phyloP scores from a whole-genome alignment of 306 rosid species.

The Bauhinia variegata region DNA sequence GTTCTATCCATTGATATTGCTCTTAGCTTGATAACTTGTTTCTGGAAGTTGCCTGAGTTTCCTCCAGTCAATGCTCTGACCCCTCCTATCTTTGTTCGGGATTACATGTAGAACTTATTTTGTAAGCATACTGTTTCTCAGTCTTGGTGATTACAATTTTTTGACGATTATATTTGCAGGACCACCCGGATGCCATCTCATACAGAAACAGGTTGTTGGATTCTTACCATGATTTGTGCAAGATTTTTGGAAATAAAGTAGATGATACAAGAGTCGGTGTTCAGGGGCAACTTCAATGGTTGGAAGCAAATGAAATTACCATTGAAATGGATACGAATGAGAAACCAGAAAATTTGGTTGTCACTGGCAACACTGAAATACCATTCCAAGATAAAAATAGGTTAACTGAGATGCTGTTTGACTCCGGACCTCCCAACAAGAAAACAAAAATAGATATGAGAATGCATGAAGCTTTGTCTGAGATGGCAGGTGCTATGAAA shows the following conservation, averaged over 20 bases:
- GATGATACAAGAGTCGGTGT: slow-evolving; percentile 36
- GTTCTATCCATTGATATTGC: slow-evolving; percentile 21
- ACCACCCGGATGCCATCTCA: slow-evolving; percentile 54
- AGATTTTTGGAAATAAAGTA: slow-evolving; percentile 49
- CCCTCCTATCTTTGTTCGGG: not conserved
- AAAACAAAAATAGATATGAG: slow-evolving; percentile 39
- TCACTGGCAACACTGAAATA: slow-evolving; percentile 25
- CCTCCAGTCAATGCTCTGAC: not conserved
- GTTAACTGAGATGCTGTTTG: slow-evolving; percentile 13
- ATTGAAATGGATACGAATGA: slow-evolving; percentile 22
- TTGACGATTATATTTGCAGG: slow-evolving; percentile 55
- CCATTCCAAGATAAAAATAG: slow-evolving; percentile 44
- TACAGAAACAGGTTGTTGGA: slow-evolving; percentile 53
- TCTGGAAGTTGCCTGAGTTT: slow-evolving; percentile 10
- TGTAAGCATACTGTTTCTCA: not conserved
- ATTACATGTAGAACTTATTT: not conserved
- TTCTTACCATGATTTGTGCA: slow-evolving; percentile 52
- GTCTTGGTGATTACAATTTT: slow-evolving; percentile 8
- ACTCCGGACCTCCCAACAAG: slow-evolving; percentile 28
- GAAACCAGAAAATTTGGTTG: slow-evolving; percentile 29
- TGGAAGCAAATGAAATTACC: slow-evolving; percentile 29
- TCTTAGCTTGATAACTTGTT: slow-evolving; percentile 14
- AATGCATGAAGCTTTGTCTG: slow-evolving; percentile 55
- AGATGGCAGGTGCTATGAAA: slow-evolving; percentile 64
- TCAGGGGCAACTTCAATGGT: slow-evolving; percentile 35